Conservation (phyloP, 352 stramenopile species). For the Pythium insidiosum region DNA sequence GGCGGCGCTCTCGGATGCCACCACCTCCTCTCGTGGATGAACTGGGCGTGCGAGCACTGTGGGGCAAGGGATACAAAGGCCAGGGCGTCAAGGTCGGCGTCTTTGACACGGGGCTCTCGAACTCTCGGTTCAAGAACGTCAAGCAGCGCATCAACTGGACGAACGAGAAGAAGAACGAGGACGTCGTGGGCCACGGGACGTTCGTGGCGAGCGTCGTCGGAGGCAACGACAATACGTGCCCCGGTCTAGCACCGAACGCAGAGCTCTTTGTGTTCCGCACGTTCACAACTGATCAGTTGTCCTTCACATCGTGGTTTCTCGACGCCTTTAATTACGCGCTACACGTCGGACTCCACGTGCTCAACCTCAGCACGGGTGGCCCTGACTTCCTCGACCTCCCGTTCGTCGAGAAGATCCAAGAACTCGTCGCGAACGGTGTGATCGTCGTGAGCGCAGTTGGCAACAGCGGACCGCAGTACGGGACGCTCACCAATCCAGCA, state of each 20-base stretch:
- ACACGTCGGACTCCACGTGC: slow-evolving; percentile 58
- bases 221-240: slow-evolving; percentile 46
- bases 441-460: slow-evolving; percentile 74
- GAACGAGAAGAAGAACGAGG: slow-evolving; percentile 64
- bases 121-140: slow-evolving; percentile 41
- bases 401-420: slow-evolving; percentile 86
- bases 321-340: slow-evolving; percentile 88
- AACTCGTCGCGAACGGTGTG: slow-evolving; percentile 69
- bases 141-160: slow-evolving; percentile 85
- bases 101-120: slow-evolving; percentile 80
- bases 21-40: slow-evolving; percentile 35
- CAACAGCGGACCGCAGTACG: slow-evolving; percentile 81
- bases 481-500: slow-evolving; percentile 76
- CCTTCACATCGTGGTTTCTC: slow-evolving; percentile 87
- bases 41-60: slow-evolving; percentile 41
- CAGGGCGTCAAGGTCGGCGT: slow-evolving; percentile 75
- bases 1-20: slow-evolving; percentile 13
- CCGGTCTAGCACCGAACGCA: slow-evolving; percentile 68
- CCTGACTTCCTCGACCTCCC: slow-evolving; percentile 80
- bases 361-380: slow-evolving; percentile 85
- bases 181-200: slow-evolving; percentile 75
- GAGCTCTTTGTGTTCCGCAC: slow-evolving; percentile 79
- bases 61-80: slow-evolving; percentile 54
- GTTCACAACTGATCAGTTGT: slow-evolving; percentile 81
- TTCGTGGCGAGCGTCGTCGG: slow-evolving; percentile 77